Evolutionary conservation across 2,329 filamentous ascomycete species (phyloP), one percentile per base, ranked within the genome.

Genomic region (Ophiosphaerella korrae): DNA sequence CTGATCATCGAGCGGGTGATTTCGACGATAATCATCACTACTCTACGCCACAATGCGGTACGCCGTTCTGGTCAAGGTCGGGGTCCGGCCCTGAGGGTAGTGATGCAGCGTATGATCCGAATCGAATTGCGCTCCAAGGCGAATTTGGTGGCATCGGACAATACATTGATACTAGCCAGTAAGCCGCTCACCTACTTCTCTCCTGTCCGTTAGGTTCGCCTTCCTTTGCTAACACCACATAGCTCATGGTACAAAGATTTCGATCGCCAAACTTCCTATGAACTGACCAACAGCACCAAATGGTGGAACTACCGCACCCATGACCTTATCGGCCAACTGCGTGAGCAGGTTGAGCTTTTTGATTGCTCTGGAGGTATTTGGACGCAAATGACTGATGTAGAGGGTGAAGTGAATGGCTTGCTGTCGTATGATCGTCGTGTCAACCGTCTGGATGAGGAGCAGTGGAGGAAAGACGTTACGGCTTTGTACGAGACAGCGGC

Each of bases 381-480:
- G 81, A 90, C 88, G 1, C 87, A 90, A 75, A 90, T 87, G 0
- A 88, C 85, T 0, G 88, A 90, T 60, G 87, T 90, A 0, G 87
- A 90, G 66, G 87, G 87, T 4, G 88, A 90, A 67, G 84, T 90
- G 7, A 90, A 90, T 58, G 88, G 88, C 0, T 74, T 90, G 49
- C 68, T 88, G 58, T 88, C 86, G 0, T 88, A 88, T 60, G 87
- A 90, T 67, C 81, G 87, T 1, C 77, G 86, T 0, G 50, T 87
- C 0, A 66, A 86, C 31, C 76, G 87, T 1, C 80, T 82, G 4
- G 75, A 89, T 50, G 72, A 76, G 34, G 68, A 73, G 7, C 81
- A 84, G 71, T 89, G 86, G 86, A 79, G 77, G 60, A 66, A 64
- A 0, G 85, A 88, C 63, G 87, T 88, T 38, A 68, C 80, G 57